phyloP scores from a whole-genome alignment of 2,329 filamentous ascomycete genomes.

The Penicillium sp. region DNA sequence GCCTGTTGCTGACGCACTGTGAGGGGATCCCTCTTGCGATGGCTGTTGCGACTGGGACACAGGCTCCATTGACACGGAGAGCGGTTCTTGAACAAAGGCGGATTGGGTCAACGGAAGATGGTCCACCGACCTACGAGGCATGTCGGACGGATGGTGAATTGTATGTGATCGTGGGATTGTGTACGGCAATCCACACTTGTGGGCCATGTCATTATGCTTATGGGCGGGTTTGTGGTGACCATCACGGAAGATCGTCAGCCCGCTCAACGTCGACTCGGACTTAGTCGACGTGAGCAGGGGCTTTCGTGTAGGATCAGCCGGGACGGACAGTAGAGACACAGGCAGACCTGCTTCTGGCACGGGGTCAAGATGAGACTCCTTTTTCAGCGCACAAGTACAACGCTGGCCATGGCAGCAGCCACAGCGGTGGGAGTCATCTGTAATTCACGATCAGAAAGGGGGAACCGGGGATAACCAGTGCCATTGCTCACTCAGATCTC shows the following conservation, averaged over 20 bases:
- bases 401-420: constrained; percentile 59
- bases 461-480: constrained; percentile 23
- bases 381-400: constrained; percentile 62
- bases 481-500: constrained; percentile 41
- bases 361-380: constrained; percentile 53
- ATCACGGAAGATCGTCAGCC: constrained; percentile 56
- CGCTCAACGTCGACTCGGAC: constrained; percentile 58
- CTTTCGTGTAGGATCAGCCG: constrained; percentile 51
- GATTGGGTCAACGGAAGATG: constrained; percentile 47
- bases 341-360: constrained; percentile 49
- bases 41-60: constrained; percentile 17
- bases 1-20: constrained; percentile 33
- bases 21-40: constrained; percentile 47
- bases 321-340: constrained; percentile 39
- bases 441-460: constrained; percentile 35
- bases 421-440: constrained; percentile 40
- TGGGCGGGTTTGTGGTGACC: constrained; percentile 66
- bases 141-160: constrained; percentile 46
- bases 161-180: constrained; percentile 58
- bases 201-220: constrained; percentile 63
- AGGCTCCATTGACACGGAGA: constrained; percentile 21
- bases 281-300: constrained; percentile 58
- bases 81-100: constrained; percentile 32
- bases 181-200: constrained; percentile 63
- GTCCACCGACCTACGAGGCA: constrained; percentile 54